Evolutionary conservation across 2,329 filamentous ascomycete genomes (phyloP).

Genomic region (Aureobasidium sp.): DNA sequence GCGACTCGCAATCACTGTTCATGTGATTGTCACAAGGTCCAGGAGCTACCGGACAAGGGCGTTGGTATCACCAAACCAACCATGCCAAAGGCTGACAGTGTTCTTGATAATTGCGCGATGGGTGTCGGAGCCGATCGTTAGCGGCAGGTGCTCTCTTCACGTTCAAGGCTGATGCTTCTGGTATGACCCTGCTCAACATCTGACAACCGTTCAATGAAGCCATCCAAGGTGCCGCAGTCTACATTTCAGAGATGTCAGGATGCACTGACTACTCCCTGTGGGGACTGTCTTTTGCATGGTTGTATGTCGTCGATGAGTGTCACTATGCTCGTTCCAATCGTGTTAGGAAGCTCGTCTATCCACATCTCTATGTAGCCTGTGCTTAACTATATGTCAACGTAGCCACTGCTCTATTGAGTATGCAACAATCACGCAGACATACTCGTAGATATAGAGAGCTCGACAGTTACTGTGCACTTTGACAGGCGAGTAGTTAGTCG

Average conservation of each 20-base stretch:
- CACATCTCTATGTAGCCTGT: rapidly evolving
- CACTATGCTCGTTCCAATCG: background rate
- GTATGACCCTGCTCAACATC: background rate
- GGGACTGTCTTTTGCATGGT: background rate
- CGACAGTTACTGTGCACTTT: too few species aligned
- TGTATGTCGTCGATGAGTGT: background rate
- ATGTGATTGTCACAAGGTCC: background rate
- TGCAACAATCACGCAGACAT: too few species aligned
- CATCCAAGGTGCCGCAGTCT: background rate
- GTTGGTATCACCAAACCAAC: background rate
- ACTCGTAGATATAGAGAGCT: background rate
- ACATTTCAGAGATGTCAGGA: background rate
- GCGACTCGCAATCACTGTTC: background rate
- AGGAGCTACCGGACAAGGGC: background rate
- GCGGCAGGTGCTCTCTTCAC: background rate
- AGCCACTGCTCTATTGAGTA: background rate
- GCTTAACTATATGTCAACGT: too few species aligned
- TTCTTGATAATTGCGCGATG: background rate
- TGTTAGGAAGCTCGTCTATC: too few species aligned
- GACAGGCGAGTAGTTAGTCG: background rate
- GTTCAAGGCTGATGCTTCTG: background rate
- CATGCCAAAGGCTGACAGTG: background rate
- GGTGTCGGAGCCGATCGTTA: background rate
- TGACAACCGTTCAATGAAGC: background rate
- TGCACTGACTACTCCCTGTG: background rate